Base-by-base conservation (phyloP, 768 basidiomycete genomes). In the Phylloporus rhodoxanthus region DNA sequence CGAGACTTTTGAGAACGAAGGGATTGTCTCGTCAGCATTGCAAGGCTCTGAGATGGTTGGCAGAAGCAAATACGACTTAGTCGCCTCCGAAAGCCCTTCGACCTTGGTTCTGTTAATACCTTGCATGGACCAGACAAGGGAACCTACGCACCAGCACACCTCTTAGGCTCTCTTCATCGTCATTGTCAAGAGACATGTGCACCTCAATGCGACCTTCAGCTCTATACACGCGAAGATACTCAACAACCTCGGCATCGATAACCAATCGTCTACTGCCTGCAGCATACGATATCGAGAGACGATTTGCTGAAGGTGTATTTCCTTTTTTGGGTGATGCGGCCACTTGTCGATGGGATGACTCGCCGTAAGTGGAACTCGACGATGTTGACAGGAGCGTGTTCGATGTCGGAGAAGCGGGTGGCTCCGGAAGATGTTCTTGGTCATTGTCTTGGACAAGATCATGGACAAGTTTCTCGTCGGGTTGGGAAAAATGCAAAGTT, bases 201-300 rank as follows among this genome's bases (percentile, higher is more conserved):
- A 96, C 84, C 63, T 98, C 94, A 49, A 97, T 88, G 32, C 85
- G 82, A 30, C 90, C 93, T 45, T 90, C 87, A 28, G 76, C 76
- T 34, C 96, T 78, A 67, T 80, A 86, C 9, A 99, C 79, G 57
- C 81, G 84, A 48, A 99, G 75, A 43, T 75, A 77, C 36, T 91
- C 82, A 19, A 98, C 90, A 25, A 87, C 81, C 56, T 87, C 86
- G 2, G 95, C 88, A 65, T 98, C 86, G 50, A 98, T 75, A 23
- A 96, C 85, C 43, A 99, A 74, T 34, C 96, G 78, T 43, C 90
- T 76, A 51, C 85, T 85, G 43, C 91, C 92, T 38, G 85, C 85
- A 48, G 92, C 91, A 68, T 96, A 99, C 0, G 95, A 87, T 65
- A 98, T 92, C 8, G 94, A 96, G n/a, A 99, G 69, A 15, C 88